Evolutionary conservation across 2,329 filamentous ascomycete species (phyloP).

Genomic region (Trichoderma sp.): DNA sequence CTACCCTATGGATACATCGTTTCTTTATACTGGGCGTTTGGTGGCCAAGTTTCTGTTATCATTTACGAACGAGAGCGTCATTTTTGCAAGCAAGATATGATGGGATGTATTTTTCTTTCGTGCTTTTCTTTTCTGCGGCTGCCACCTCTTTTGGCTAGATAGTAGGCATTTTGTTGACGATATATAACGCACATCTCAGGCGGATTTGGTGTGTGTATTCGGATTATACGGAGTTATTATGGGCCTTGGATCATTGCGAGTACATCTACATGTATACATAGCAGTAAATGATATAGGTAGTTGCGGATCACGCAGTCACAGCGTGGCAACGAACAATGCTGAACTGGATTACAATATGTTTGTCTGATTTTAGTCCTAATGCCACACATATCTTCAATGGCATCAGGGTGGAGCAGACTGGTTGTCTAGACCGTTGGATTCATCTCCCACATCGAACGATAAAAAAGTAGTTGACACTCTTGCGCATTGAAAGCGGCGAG

Average conservation of each 20-base stretch:
- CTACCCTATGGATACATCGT: slow-evolving; percentile 46
- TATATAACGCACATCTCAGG: background rate
- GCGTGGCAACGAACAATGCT: background rate
- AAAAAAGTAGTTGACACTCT: slow-evolving; percentile 56
- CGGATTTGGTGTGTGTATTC: background rate
- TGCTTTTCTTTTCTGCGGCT: background rate
- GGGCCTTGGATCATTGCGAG: background rate
- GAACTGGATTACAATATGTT: slow-evolving; percentile 41
- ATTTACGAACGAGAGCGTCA: slow-evolving; percentile 49
- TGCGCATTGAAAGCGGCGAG: slow-evolving; percentile 56
- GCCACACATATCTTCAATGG: slow-evolving; percentile 54
- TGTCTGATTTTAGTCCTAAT: slow-evolving; percentile 64
- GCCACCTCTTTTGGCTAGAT: background rate
- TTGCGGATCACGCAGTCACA: background rate
- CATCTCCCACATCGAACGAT: slow-evolving; percentile 62
- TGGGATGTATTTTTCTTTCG: background rate
- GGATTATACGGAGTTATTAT: background rate
- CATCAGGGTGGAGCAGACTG: slow-evolving; percentile 65
- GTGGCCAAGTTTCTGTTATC: slow-evolving; percentile 54
- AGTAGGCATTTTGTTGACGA: background rate
- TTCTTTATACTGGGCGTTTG: slow-evolving; percentile 53
- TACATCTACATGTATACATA: background rate
- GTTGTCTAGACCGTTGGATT: slow-evolving; percentile 64
- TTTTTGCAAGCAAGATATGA: slow-evolving; percentile 40
- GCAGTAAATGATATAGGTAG: background rate